phyloP scores from a whole-genome alignment of 2,329 filamentous ascomycete genomes.

The Clonostachys rhizophaga region DNA sequence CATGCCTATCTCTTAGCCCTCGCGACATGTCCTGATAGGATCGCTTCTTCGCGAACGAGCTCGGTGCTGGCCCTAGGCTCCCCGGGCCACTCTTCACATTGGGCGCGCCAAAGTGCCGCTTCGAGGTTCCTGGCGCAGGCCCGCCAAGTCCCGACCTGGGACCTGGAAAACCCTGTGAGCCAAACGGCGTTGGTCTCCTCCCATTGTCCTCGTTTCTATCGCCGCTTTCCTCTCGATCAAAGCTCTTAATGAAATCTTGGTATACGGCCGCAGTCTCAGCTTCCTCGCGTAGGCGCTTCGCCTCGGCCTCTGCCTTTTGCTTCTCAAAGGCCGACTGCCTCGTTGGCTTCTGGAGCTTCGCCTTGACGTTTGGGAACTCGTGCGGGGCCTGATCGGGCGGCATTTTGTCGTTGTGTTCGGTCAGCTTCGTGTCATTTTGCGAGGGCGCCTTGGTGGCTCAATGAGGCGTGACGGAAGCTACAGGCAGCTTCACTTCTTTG shows the following conservation, averaged over 20 bases:
- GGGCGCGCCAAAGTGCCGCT: constrained; percentile 62
- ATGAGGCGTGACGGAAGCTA: no score
- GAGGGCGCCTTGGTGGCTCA: no score
- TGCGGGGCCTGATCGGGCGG: constrained; percentile 40
- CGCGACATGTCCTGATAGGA: constrained; percentile 38
- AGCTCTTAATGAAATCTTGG: constrained; percentile 81
- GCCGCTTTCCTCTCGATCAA: constrained; percentile 56
- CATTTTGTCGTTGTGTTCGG: constrained; percentile 22
- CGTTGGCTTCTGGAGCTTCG: constrained; percentile 73
- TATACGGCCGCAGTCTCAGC: constrained; percentile 85
- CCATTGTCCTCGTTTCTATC: constrained; percentile 17
- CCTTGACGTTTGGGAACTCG: constrained; percentile 67
- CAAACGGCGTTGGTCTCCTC: constrained; percentile 1
- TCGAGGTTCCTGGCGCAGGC: constrained; percentile 25
- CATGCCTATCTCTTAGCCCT: constrained; percentile 13
- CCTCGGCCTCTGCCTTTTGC: constrained; percentile 84
- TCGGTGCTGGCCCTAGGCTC: constrained; percentile 50
- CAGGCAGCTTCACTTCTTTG: no score
- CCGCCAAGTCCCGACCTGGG: constrained; percentile 18
- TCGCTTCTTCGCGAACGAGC: constrained; percentile 48
- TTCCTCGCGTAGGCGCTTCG: constrained; percentile 77
- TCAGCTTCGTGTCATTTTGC: no score
- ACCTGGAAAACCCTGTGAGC: neutral
- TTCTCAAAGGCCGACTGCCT: constrained; percentile 87
- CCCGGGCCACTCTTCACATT: constrained; percentile 56